Evolutionary conservation across 2,329 filamentous ascomycete species (phyloP), one percentile per base, ranked within the genome.

Genomic region (Dothidotthia symphoricarpi): DNA sequence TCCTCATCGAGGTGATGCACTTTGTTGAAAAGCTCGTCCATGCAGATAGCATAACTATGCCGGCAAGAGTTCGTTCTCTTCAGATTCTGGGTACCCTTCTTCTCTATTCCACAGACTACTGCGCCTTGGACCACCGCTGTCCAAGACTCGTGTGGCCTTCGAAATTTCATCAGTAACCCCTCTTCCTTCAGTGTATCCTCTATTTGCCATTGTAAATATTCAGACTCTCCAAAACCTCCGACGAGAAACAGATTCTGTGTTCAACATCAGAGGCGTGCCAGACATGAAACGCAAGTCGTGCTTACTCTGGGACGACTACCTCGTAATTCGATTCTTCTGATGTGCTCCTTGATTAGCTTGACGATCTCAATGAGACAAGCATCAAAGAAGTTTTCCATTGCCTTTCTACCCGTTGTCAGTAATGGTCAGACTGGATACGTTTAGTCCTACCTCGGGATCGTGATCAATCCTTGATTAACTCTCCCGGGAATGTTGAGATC

Each of bases 91-190:
- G 36, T 29, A 4, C 16, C 40, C 3, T 14, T 16, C 29, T 55
- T 58, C 33, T 58, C 55, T 16, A 61, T 50, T 13, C 55, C 57
- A 22, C 43, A 55, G n/a, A 57, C 39, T 3, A 55, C 49, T 8
- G 56, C 53, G 12, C 57, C 57, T 35, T 34, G 52, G 15, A 55
- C 51, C 31, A 51, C 44, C 5, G 45, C 43, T 24, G 57, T 34
- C 59, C 54, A 49, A 17, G 49, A 55, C 10, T 41, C 41, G 13
- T 53, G 32, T 6, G 51, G 53, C 22, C 28, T 36, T 14, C 47
- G 47, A 10, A 57, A 28, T 12, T 45, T 28, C 24, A 55, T 41
- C 5, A 45, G 31, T 34, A 34, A 39, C 7, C 24, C 28, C 13
- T 32, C 19, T 31, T 40, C 13, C 3, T 33, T 28, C 2, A 53